Conservation (phyloP, 306 rosid species). For the Medicago lupulina region DNA sequence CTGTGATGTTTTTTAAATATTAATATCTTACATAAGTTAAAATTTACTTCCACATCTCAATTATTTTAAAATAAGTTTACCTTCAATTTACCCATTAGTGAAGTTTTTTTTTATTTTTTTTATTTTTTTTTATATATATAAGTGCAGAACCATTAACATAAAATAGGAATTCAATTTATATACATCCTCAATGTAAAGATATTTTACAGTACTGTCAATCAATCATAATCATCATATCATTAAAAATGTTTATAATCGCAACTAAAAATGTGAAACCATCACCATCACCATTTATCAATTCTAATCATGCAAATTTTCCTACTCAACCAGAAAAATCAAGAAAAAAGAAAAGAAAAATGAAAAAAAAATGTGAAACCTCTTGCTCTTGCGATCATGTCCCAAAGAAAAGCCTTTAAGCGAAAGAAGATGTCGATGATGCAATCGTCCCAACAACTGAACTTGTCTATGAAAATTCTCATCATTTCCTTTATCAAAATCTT, state of each 20-base stretch:
- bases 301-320: neutral
- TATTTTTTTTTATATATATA: too few species aligned
- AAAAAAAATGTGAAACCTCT: slow-evolving; percentile 58
- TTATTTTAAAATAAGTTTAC: neutral
- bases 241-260: too few species aligned
- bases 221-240: too few species aligned
- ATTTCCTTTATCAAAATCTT: slow-evolving; percentile 52
- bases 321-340: neutral
- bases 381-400: slow-evolving; percentile 67
- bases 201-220: too few species aligned
- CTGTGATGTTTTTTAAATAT: neutral
- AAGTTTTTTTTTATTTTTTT: neutral
- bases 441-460: slow-evolving; percentile 78
- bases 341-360: neutral
- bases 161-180: too few species aligned
- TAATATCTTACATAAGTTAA: neutral
- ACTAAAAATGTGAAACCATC: too few species aligned
- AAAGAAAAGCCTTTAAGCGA: slow-evolving; percentile 76
- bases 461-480: slow-evolving; percentile 64
- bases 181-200: too few species aligned
- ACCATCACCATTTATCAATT: neutral
- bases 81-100: neutral
- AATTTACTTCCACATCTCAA: neutral
- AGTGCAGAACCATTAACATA: neutral
- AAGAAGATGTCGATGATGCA: slow-evolving; percentile 96